phyloP scores from a whole-genome alignment of 2,329 filamentous ascomycete genomes.

The Nectriaceae sp. region DNA sequence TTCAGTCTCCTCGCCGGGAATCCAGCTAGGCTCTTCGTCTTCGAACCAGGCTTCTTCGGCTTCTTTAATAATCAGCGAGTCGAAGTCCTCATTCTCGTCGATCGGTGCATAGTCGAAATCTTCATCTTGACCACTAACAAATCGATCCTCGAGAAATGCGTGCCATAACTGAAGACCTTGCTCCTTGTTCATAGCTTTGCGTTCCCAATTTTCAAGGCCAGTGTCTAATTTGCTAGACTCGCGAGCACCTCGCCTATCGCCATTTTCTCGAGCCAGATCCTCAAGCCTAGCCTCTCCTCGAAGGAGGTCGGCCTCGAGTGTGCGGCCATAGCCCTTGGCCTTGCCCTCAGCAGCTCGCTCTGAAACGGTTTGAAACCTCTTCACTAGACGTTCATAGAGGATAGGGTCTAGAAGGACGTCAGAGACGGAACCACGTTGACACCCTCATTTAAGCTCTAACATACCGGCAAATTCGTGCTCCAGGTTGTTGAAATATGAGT shows the following conservation, averaged over 20 bases:
- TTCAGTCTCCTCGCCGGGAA: slow-evolving; percentile 40
- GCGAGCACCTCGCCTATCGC: not conserved
- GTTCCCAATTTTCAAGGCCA: slow-evolving; percentile 43
- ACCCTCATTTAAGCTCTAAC: too few relatives aligned
- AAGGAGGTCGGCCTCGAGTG: slow-evolving; percentile 75
- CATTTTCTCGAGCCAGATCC: slow-evolving; percentile 36
- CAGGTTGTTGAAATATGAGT: slow-evolving; percentile 65
- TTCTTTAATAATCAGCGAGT: slow-evolving; percentile 62
- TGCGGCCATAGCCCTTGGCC: slow-evolving; percentile 74
- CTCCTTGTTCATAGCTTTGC: slow-evolving; percentile 47
- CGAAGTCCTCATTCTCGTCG: slow-evolving; percentile 72
- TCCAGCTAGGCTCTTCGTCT: slow-evolving; percentile 72
- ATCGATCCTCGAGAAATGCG: slow-evolving; percentile 71
- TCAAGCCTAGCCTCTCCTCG: slow-evolving; percentile 77
- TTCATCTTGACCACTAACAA: slow-evolving; percentile 71
- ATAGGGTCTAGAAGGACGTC: slow-evolving; percentile 62
- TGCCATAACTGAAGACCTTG: slow-evolving; percentile 71
- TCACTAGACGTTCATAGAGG: slow-evolving; percentile 79
- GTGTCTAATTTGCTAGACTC: slow-evolving; percentile 6
- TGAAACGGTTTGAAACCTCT: slow-evolving; percentile 70
- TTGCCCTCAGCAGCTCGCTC: slow-evolving; percentile 76
- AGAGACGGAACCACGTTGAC: slow-evolving; percentile 5
- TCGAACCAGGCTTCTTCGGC: slow-evolving; percentile 79
- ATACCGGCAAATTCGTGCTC: slow-evolving; percentile 59
- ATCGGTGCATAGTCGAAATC: slow-evolving; percentile 78